Evolutionary conservation across 257 asterid species (phyloP), one percentile per base, ranked within the genome.

Genomic region (Mentha longifolia): DNA sequence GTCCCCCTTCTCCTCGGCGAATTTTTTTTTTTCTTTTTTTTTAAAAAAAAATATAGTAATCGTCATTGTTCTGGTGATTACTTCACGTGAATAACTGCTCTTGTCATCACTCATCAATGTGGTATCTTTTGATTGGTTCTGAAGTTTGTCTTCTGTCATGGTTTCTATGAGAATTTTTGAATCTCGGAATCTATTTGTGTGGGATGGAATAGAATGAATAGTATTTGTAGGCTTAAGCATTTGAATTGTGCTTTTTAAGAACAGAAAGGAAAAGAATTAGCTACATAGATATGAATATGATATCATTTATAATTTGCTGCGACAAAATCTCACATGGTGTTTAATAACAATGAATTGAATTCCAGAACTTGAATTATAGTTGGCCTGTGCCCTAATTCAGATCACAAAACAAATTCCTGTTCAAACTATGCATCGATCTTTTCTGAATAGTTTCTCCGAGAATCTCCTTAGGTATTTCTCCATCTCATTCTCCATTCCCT

Each of bases 401-500:
- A n/a, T 70, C 46, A 25, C 28, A 28, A 28, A 28, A n/a, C 41
- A 33, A 31, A 22, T 31, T 35, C 17, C 42, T 13, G 16, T 42
- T 61, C 58, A 54, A 13, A 66, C 15, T 50, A 25, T 41, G 45
- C 0, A 10, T 14, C 54, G 54, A 17, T 47, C 61, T 51, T 47
- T n/a, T 61, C 12, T 2, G 12, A 39, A 19, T 19, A 72, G 67
- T 35, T 71, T 71, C 65, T 68, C 52, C 59, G 28, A 67, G 69
- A 62, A 71, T 46, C 76, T 74, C 54, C 47, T 30, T 73, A 71
- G 71, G 14, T 56, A n/a, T 39, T 51, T 43, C 50, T 70, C 57
- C 51, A 62, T 71, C 62, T 71, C 54, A 66, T 74, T 45, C 19
- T 50, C 28, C 17, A 20, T 65, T 67, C 65, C 50, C 71, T 78